Conservation (phyloP, 768 basidiomycete species). For the Porphyrellus cyaneotinctus region DNA sequence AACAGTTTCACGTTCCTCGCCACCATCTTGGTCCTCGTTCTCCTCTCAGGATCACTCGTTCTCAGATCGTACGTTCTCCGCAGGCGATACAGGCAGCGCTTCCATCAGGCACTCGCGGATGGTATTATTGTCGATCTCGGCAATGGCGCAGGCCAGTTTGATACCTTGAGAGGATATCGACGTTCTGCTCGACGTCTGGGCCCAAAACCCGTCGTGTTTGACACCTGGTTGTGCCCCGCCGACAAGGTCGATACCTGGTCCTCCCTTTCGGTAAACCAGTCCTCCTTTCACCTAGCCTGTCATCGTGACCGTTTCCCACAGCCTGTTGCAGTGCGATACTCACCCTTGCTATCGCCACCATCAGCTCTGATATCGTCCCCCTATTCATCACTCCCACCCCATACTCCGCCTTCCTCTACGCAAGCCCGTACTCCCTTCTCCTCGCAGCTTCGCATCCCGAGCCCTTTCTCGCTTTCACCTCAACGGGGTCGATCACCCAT, state of each 20-base stretch:
- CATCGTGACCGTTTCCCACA: neutral
- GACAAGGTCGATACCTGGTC: slow-evolving; percentile 6
- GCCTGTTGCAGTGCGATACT: slow-evolving; percentile 16
- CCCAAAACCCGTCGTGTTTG: slow-evolving; percentile 16
- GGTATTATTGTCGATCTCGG: slow-evolving; percentile 39
- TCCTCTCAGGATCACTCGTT: slow-evolving; percentile 61
- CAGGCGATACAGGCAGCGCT: slow-evolving; percentile 49
- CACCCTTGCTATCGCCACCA: neutral
- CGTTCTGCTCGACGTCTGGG: slow-evolving; percentile 7
- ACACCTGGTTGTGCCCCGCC: slow-evolving; percentile 9
- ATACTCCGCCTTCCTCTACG: neutral
- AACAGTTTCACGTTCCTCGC: slow-evolving; percentile 68
- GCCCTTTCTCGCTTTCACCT: neutral
- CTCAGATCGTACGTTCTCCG: slow-evolving; percentile 60
- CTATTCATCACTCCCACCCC: too few species aligned
- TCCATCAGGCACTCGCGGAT: slow-evolving; percentile 51
- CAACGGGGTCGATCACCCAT: neutral
- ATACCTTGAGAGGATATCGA: neutral
- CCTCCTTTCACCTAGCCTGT: neutral
- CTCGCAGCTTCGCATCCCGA: slow-evolving; percentile 10
- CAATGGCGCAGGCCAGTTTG: neutral
- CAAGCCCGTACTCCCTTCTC: slow-evolving; percentile 2
- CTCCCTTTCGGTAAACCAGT: slow-evolving; percentile 11
- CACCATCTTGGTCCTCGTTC: slow-evolving; percentile 62
- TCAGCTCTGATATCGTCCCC: neutral